A percentile compares a stretch with the other conserved stretches of the same genome.
Conservation (phyloP, 192 early-diverging fungal species). For the Podila verticillata region DNA sequence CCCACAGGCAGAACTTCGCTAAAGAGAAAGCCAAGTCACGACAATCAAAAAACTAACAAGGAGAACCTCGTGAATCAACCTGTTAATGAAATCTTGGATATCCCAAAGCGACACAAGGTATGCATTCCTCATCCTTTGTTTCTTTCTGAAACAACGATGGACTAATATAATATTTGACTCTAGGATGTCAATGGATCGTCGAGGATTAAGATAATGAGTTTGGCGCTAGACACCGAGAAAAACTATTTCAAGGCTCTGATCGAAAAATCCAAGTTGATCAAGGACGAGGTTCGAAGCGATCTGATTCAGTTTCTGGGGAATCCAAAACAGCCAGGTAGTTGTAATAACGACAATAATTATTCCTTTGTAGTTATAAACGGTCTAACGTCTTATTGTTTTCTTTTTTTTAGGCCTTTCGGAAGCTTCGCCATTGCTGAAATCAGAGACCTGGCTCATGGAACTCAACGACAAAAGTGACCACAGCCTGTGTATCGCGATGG, state of each 20-base stretch:
- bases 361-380: background rate
- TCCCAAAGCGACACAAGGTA: too few relatives aligned
- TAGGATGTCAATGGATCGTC: background rate
- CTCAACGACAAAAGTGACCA: slow-evolving; percentile 12
- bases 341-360: background rate
- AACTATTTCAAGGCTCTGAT: slow-evolving; percentile 18
- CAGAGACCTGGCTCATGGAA: slow-evolving; percentile 42
- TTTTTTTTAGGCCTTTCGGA: slow-evolving; percentile 8
- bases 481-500: slow-evolving; percentile 38
- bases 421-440: slow-evolving; percentile 5
- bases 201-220: slow-evolving; percentile 6
- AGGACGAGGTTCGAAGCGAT: slow-evolving; percentile 14
- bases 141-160: too few relatives aligned
- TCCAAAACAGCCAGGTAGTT: slow-evolving; percentile 28
- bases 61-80: background rate
- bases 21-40: background rate
- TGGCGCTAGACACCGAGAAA: slow-evolving; percentile 20
- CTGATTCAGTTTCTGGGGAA: slow-evolving; percentile 19
- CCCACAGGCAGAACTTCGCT: background rate
- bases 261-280: slow-evolving; percentile 25
- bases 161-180: too few relatives aligned
- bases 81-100: too few relatives aligned
- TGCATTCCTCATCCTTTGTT: too few relatives aligned
- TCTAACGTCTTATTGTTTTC: background rate
- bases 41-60: background rate